Base-by-base conservation (phyloP, 2,329 filamentous ascomycete species). In the Aspergillus terreus region DNA sequence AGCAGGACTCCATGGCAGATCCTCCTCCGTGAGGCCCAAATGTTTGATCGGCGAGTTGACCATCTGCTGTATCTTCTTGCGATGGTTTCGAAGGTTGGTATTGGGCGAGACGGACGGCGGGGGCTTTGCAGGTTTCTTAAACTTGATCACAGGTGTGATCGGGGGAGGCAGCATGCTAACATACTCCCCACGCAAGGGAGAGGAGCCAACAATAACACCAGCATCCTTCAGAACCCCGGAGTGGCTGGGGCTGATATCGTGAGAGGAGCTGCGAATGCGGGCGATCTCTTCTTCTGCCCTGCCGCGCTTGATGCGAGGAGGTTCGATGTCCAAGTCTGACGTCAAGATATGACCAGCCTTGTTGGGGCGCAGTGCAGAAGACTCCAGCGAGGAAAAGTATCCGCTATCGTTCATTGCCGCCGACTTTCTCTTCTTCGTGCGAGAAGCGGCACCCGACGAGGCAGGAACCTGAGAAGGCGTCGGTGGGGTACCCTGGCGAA, bases 221-320 rank as follows among this genome's bases (percentile, higher is more conserved):
- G 65, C 46, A n/a, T 71, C 66, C 50, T 68, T 72, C 47, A 68
- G 56, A 5, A 58, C 51, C 14, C 84, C 80, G 11, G 66, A 60
- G 32, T 71, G 61, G 46, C 84, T 88, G 4, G 94, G 94, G 65
- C 92, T 97, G 21, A 74, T 63, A 64, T 96, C 92, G 63, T 92
- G 92, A 2, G 91, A 96, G 1, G 92, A 96, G 56, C 88, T 89
- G 59, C 94, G 87, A 49, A 97, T 86, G 38, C 92, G 89, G 43
- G 88, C 89, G 76, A 99, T 96, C 71, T 96, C 94, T 63, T 95
- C 92, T 70, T 97, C 94, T 14, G 94, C 94, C 55, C 92, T 87
- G 27, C 92, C 92, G 54, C 90, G 87, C 76, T 92, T 95, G 62
- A 91, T 86, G 50, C 84, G 82, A 46, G 87, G 87, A n/a, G 86